Percentiles rank a stretch among this genome's conserved stretches.
Evolutionary conservation across 148 eudicot species (phyloP).

Genomic region (Chenopodium formosanum): DNA sequence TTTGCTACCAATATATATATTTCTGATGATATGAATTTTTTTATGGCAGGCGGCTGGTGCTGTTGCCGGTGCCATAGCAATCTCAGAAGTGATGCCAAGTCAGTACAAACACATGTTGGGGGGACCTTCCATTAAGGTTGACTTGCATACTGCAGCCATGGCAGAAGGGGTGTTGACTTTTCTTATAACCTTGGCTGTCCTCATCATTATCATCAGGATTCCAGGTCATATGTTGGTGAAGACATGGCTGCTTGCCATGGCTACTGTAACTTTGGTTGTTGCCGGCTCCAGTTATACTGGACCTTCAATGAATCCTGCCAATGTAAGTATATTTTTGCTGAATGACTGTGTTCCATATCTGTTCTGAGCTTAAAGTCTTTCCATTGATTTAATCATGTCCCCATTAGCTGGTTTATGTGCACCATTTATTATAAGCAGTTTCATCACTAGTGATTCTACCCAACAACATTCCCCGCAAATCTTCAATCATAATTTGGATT

Average conservation of each 20-base stretch:
- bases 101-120: conserved; percentile 76
- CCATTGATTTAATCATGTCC: not conserved
- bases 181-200: conserved; percentile 61
- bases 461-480: not conserved
- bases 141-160: conserved; percentile 79
- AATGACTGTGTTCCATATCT: not conserved
- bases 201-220: conserved; percentile 59
- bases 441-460: not conserved
- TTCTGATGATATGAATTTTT: not conserved
- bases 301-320: conserved; percentile 93
- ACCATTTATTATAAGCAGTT: not conserved
- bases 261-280: conserved; percentile 65
- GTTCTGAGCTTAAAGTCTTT: not conserved
- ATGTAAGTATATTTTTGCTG: conserved; percentile 49
- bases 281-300: conserved; percentile 77
- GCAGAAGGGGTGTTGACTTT: conserved; percentile 86
- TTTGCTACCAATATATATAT: not conserved
- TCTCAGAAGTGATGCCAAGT: conserved; percentile 67
- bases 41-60: conserved; percentile 77
- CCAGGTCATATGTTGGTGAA: conserved; percentile 52
- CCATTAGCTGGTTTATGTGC: not conserved
- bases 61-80: conserved; percentile 71
- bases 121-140: conserved; percentile 84
- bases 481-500: not conserved
- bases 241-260: conserved; percentile 68